Conservation (phyloP, 139 green algal species). For the Ettlia oleoabundans region DNA sequence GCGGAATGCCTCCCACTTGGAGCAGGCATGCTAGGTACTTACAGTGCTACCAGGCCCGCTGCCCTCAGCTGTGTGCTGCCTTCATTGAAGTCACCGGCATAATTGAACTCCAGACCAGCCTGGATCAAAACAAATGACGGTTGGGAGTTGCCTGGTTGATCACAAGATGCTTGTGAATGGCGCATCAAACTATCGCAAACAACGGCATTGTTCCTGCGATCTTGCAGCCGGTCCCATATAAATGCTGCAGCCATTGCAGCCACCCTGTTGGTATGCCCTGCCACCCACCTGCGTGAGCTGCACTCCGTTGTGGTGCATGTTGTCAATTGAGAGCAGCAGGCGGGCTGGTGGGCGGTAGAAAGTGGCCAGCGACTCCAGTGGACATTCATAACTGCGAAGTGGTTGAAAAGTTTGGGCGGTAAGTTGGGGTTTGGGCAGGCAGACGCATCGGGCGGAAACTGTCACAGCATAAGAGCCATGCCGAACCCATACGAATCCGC, state of each 20-base stretch:
- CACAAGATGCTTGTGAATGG: too few species aligned
- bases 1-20: too few species aligned
- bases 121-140: not conserved
- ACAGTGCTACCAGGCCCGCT: slow-evolving; percentile 14
- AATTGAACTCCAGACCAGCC: slow-evolving; percentile 37
- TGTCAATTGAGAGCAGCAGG: slow-evolving; percentile 42
- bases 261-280: too few species aligned
- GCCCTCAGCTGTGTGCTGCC: slow-evolving; percentile 9
- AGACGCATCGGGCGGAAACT: not conserved
- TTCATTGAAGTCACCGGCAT: not conserved
- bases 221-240: too few species aligned
- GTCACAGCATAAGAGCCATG: too few species aligned
- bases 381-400: slow-evolving; percentile 47
- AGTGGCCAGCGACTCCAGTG: slow-evolving; percentile 18
- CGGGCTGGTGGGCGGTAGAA: slow-evolving; percentile 39
- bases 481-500: too few species aligned
- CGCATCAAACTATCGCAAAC: too few species aligned
- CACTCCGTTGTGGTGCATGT: slow-evolving; percentile 24
- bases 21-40: too few species aligned
- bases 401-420: too few species aligned
- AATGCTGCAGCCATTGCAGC: too few species aligned
- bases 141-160: not conserved
- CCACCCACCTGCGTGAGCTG: slow-evolving; percentile 20
- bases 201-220: too few species aligned
- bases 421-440: too few species aligned